Percentiles rank a stretch among this genome's conserved stretches.
These are phyloP conservation scores for Zymoseptoria tritici DNA, from an alignment of 2,329 filamentous ascomycete genomes.

Conservation along the genomic window DNA sequence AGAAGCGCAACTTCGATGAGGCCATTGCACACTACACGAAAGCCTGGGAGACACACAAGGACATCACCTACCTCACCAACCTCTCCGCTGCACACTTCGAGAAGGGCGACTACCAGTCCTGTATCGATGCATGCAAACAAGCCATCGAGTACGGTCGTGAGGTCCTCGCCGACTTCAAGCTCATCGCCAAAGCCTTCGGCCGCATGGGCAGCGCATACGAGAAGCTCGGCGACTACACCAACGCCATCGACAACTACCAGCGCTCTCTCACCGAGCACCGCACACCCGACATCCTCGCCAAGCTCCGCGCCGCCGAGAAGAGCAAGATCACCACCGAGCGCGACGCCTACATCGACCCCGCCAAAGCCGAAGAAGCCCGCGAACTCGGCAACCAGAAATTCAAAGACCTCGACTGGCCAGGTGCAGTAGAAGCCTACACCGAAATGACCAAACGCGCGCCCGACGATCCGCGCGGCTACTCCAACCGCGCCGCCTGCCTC, in stretches of 20 bases:
- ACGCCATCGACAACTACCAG: conserved; percentile 84
- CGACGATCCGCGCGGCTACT: conserved; percentile 87
- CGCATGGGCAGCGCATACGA: conserved; percentile 93
- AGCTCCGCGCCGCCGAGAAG: conserved; percentile 87
- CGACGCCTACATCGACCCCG: conserved; percentile 78
- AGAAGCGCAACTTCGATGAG: conserved; percentile 94
- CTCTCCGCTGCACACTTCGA: conserved; percentile 89
- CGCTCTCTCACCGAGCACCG: conserved; percentile 94
- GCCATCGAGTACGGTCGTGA: conserved; percentile 85
- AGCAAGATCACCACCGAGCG: conserved; percentile 68
- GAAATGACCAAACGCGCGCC: conserved; percentile 97
- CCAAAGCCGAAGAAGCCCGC: conserved; percentile 89
- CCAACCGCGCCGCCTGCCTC: conserved; percentile 92
- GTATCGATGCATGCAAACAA: conserved; percentile 78
- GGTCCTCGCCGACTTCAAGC: conserved; percentile 93
- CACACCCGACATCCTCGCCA: conserved; percentile 85
- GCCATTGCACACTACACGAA: conserved; percentile 92
- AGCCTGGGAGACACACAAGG: conserved; percentile 90
- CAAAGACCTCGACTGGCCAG: conserved; percentile 94
- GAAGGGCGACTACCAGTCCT: conserved; percentile 85
- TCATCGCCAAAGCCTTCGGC: conserved; percentile 94
- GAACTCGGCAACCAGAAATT: conserved; percentile 94
- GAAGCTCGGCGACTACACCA: conserved; percentile 70
- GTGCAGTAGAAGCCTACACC: conserved; percentile 82
- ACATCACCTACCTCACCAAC: conserved; percentile 97